Conservation (phyloP, 2,329 filamentous ascomycete species). For the Ophiostoma ips region DNA sequence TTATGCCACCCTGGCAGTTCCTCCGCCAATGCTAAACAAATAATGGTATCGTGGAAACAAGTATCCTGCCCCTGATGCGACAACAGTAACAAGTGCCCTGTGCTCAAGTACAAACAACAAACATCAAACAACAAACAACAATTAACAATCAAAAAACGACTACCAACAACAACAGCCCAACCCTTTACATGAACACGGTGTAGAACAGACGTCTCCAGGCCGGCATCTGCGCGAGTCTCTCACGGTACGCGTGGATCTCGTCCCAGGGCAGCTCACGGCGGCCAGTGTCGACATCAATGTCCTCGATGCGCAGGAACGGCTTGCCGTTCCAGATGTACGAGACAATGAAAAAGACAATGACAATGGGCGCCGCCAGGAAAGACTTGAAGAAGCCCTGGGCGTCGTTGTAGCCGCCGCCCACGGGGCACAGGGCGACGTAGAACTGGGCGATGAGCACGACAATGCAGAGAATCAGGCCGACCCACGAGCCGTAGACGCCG, state of each 20-base stretch:
- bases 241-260: constrained; percentile 12
- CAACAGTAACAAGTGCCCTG: background rate
- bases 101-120: background rate
- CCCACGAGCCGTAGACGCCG: constrained; percentile 49
- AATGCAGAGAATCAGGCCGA: constrained; percentile 45
- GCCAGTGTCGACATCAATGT: constrained; percentile 56
- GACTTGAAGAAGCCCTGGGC: constrained; percentile 37
- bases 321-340: constrained; percentile 52
- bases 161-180: background rate
- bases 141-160: background rate
- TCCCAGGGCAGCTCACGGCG: constrained; percentile 51
- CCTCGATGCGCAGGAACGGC: constrained; percentile 38
- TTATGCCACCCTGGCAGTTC: too few species aligned
- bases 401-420: constrained; percentile 19
- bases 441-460: constrained; percentile 43
- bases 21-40: too few species aligned
- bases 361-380: constrained; percentile 40
- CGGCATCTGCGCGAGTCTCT: constrained; percentile 11
- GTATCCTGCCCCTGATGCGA: too few species aligned
- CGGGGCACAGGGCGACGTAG: constrained; percentile 27
- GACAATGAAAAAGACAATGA: constrained; percentile 36
- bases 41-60: background rate
- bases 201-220: constrained; percentile 10
- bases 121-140: background rate
- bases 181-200: constrained; percentile 4